Evolutionary conservation across 1,139 yeast species (phyloP), one percentile per base, ranked within the genome.

Genomic region (Geotrichum histeridarum): DNA sequence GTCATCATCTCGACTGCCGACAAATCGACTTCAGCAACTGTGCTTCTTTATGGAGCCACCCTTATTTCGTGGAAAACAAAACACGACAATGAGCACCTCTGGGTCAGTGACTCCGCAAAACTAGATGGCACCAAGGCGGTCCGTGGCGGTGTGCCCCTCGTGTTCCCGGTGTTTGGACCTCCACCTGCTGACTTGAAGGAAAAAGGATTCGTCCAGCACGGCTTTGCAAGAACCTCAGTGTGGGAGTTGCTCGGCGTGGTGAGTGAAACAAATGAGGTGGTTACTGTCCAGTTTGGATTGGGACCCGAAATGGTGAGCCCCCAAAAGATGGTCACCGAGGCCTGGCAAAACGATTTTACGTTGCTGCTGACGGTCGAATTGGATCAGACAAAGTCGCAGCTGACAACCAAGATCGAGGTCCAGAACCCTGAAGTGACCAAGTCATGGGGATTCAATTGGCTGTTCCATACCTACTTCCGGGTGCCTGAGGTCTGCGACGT

Each of bases 61-160:
- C 82, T 90, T 8, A 71, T 80, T 37, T 87, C 96, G 1, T 93
- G 98, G 98, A 79, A 76, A 56, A 67, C 82, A 45, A 22, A 22
- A 8, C 72, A 79, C 36, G 89, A 86, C 32, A 70, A 73, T 51
- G 97, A 93, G 69, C 91, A 86, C 70, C 70, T 84, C 50, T 84
- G 86, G 84, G 67, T 74, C 22, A 67, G 73, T 50, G 70, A 68
- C 57, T 42, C 52, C n/a, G 96, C 98, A 51, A 81, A 83, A 63
- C 73, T 91, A 59, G 98, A 93, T 65, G 97, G 97, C 3, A 73
- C 91, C 50, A 87, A 86, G 68, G 94, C 98, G 0, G 97, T 93
- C 30, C 80, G 99, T 67, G 99, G 99, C 58, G 99, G 99, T 50
- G 87, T 93, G 54, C 99, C 99, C 11, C 76, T 93, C 33, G 98